Conservation (phyloP, 805 yeast genomes). For the Monosporozyma yasuniensis region DNA sequence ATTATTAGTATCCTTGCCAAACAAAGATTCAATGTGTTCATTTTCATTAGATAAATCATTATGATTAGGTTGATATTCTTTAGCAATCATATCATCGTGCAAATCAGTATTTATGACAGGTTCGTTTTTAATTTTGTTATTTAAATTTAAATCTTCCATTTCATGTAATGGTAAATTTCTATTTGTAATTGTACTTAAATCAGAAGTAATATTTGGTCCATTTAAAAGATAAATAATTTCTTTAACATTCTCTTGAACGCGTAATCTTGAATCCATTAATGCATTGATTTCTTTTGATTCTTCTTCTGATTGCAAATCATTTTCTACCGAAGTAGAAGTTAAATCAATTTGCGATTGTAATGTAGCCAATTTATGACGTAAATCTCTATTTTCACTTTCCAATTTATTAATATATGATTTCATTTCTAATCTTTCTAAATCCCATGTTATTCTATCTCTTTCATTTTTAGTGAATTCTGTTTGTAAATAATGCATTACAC, state of each 20-base stretch:
- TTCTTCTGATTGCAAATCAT: background rate
- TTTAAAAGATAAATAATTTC: slow-evolving; percentile 29
- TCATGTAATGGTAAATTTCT: slow-evolving; percentile 15
- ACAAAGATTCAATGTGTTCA: background rate
- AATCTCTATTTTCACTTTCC: slow-evolving; percentile 43
- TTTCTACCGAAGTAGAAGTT: background rate
- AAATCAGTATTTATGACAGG: background rate
- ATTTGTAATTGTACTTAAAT: slow-evolving; percentile 18
- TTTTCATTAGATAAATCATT: background rate
- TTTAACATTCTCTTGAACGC: slow-evolving; percentile 28
- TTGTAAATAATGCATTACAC: slow-evolving; percentile 57
- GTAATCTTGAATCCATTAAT: slow-evolving; percentile 1
- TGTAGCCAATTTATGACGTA: slow-evolving; percentile 18
- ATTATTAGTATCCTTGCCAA: background rate
- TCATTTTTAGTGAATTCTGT: slow-evolving; percentile 55
- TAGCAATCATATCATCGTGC: background rate
- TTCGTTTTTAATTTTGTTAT: slow-evolving; percentile 3
- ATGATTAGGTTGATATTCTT: background rate
- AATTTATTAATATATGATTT: slow-evolving; percentile 40
- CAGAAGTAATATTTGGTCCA: slow-evolving; percentile 21
- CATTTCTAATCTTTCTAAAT: slow-evolving; percentile 53
- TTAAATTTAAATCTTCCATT: slow-evolving; percentile 19
- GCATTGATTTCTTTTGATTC: background rate
- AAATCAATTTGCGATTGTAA: background rate
- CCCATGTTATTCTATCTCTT: slow-evolving; percentile 52